Percentiles rank a stretch among this genome's conserved stretches.
These are phyloP conservation scores for Gonapodya sp. DNA, from an alignment of 192 early-diverging fungal species.

Conservation along the genomic window DNA sequence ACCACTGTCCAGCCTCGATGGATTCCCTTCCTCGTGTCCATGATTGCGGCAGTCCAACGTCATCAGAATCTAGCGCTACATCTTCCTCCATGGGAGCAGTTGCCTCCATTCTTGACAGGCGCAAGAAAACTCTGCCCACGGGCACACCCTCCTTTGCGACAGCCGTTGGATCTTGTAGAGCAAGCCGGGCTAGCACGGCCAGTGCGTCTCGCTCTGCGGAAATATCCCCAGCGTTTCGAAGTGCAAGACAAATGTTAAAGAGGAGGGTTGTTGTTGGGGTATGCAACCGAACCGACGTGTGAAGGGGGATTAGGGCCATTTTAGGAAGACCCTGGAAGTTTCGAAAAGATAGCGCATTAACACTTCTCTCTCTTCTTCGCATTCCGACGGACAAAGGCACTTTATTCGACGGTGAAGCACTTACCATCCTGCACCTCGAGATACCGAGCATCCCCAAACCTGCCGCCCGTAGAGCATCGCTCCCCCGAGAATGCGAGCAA, in stretches of 20 bases:
- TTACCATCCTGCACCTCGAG: neutral
- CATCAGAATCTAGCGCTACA: neutral
- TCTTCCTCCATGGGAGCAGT: neutral
- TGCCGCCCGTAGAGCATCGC: neutral
- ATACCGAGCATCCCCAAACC: neutral
- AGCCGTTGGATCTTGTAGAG: neutral
- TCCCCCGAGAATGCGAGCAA: neutral
- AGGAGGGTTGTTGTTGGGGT: neutral
- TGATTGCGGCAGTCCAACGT: neutral
- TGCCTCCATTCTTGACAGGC: neutral
- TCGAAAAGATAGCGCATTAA: neutral
- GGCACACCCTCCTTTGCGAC: neutral
- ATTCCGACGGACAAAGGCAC: too few relatives aligned
- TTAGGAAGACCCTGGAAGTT: neutral
- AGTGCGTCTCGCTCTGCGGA: neutral
- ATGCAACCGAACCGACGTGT: neutral
- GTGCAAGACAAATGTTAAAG: neutral
- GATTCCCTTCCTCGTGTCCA: neutral
- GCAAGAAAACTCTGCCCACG: neutral
- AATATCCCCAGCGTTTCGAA: neutral
- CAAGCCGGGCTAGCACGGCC: neutral
- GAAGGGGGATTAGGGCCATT: neutral
- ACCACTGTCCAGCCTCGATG: neutral
- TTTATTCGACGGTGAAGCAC: too few relatives aligned
- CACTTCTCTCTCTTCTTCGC: too few relatives aligned